Conservation (phyloP, 2,329 filamentous ascomycete species). For the Phaeosphaeriaceae sp. region DNA sequence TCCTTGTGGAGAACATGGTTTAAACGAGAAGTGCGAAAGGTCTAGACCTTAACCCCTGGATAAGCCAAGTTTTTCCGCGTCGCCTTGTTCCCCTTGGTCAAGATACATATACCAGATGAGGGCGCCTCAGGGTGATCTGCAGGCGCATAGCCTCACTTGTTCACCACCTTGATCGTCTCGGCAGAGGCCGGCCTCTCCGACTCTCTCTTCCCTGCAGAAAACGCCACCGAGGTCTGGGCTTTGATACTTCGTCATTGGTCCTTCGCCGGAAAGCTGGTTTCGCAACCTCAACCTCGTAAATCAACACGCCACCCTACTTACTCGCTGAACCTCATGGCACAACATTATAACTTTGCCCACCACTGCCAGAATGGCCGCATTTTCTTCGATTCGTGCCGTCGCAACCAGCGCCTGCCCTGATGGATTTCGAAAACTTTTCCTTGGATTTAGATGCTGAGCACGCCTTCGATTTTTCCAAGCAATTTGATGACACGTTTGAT, state of each 20-base stretch:
- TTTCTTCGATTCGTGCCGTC: neutral
- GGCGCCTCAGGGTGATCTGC: too few species aligned
- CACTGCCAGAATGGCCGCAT: neutral
- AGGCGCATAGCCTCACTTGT: too few species aligned
- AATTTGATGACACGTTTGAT: neutral
- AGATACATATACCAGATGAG: too few species aligned
- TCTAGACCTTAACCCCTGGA: too few species aligned
- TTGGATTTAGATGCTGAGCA: neutral
- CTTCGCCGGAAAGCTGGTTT: neutral
- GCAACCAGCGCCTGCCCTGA: neutral
- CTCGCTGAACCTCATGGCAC: conserved; percentile 8
- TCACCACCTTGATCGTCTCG: too few species aligned
- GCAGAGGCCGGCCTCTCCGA: too few species aligned
- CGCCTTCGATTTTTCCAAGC: neutral
- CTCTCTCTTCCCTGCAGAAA: neutral
- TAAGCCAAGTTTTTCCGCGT: too few species aligned
- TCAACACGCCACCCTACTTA: conserved; percentile 10
- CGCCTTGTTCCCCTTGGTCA: too few species aligned
- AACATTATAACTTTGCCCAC: neutral
- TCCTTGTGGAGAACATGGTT: too few species aligned
- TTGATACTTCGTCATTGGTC: neutral
- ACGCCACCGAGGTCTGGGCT: neutral
- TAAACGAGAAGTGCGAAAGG: too few species aligned
- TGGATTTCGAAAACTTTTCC: neutral
- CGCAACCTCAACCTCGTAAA: conserved; percentile 8